These are phyloP conservation scores for Sphagnurus paluster DNA, from an alignment of 1,284 basidiomycete genomes.

Conservation along the genomic window DNA sequence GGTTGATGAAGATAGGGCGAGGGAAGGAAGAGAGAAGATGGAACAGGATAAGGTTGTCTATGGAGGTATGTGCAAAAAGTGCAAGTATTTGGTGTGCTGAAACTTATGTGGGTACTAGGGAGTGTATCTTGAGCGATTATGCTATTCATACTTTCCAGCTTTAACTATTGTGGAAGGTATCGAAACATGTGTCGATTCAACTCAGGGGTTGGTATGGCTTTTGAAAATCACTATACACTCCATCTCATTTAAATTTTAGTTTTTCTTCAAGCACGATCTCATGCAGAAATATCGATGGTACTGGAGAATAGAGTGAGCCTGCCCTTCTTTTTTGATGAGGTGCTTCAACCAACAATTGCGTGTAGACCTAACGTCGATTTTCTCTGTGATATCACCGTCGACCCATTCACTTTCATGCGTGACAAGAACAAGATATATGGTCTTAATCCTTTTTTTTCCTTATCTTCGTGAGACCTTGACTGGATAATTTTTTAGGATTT, in stretches of 20 bases:
- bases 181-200: slow-evolving; percentile 86
- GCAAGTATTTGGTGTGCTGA: not conserved
- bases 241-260: slow-evolving; percentile 40
- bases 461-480: not conserved
- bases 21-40: slow-evolving; percentile 57
- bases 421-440: slow-evolving; percentile 75
- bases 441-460: slow-evolving; percentile 16
- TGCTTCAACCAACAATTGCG: not conserved
- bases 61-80: slow-evolving; percentile 32
- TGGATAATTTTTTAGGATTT: slow-evolving; percentile 50
- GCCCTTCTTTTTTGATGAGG: not conserved
- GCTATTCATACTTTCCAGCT: not conserved
- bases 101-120: slow-evolving; percentile 17
- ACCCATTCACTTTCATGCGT: slow-evolving; percentile 82
- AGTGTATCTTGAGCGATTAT: slow-evolving; percentile 31
- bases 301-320: slow-evolving; percentile 57
- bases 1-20: slow-evolving; percentile 70
- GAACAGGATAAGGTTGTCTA: slow-evolving; percentile 50
- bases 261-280: slow-evolving; percentile 78
- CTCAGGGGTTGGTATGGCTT: too few relatives aligned
- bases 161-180: slow-evolving; percentile 25
- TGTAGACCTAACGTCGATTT: slow-evolving; percentile 69
- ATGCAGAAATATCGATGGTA: slow-evolving; percentile 78
- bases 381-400: slow-evolving; percentile 77
- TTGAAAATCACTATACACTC: slow-evolving; percentile 13